These are phyloP conservation scores for Picea abies DNA, from an alignment of 83 land plant genomes.

Conservation along the genomic window DNA sequence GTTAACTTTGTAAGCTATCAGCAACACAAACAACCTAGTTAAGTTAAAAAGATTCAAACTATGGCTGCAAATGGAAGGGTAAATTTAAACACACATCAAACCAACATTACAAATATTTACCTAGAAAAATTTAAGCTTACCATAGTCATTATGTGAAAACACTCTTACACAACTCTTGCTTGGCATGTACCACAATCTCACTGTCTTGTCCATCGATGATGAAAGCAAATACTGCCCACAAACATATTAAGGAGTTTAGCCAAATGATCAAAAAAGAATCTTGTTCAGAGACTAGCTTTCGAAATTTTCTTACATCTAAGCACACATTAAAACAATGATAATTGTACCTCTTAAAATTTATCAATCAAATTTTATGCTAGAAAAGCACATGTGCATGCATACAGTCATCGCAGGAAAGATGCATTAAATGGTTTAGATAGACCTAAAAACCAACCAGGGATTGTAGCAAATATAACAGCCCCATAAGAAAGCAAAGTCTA, in stretches of 20 bases:
- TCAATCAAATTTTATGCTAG: not conserved
- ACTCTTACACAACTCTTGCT: constrained; percentile 70
- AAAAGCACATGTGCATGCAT: not conserved
- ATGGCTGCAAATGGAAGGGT: not conserved
- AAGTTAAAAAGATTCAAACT: not conserved
- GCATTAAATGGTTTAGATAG: not conserved
- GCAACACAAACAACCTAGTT: not conserved
- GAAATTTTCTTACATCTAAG: not conserved
- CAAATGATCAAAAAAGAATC: not conserved
- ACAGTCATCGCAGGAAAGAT: not conserved
- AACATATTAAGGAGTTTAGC: not conserved
- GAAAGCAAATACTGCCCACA: constrained; percentile 75
- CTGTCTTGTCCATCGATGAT: constrained; percentile 99
- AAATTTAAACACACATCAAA: not conserved
- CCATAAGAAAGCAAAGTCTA: too few relatives aligned
- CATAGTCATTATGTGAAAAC: constrained; percentile 94
- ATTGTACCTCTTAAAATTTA: not conserved
- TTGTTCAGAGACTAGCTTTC: not conserved
- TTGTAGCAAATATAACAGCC: too few relatives aligned
- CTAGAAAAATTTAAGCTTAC: constrained; percentile 41
- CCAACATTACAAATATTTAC: not conserved
- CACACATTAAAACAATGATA: not conserved
- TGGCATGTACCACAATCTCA: constrained; percentile 86
- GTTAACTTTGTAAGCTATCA: not conserved
- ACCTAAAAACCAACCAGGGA: too few relatives aligned